Conservation (phyloP, 768 basidiomycete genomes). For the Terana coerulea region DNA sequence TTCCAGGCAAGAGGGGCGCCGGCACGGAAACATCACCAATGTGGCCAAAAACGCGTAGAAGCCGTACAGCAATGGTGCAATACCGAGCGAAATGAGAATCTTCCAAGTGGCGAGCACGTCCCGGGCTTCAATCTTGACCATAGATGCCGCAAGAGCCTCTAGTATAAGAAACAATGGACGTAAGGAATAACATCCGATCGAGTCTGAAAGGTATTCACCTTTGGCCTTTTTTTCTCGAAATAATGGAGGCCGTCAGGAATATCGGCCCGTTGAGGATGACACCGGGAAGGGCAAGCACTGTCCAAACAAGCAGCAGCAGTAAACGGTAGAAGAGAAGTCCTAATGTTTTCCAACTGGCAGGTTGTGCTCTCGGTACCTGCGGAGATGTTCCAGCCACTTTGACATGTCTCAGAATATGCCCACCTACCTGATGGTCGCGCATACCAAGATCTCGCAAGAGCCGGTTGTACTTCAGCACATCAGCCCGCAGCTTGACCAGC, state of each 20-base stretch:
- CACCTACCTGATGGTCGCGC: slow-evolving; percentile 85
- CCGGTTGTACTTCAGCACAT: slow-evolving; percentile 89
- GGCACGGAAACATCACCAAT: slow-evolving; percentile 62
- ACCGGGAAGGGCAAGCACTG: slow-evolving; percentile 82
- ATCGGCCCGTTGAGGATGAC: slow-evolving; percentile 90
- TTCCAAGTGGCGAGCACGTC: slow-evolving; percentile 99
- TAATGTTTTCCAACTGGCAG: slow-evolving; percentile 82
- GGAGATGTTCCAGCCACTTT: background rate
- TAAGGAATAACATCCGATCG: background rate
- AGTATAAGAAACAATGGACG: slow-evolving; percentile 2
- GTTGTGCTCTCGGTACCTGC: slow-evolving; percentile 84
- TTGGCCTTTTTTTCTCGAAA: slow-evolving; percentile 87
- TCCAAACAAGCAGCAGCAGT: slow-evolving; percentile 75
- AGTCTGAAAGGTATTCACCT: slow-evolving; percentile 41
- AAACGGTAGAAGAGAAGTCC: slow-evolving; percentile 82
- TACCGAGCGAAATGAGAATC: slow-evolving; percentile 87
- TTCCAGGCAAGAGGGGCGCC: slow-evolving; percentile 58
- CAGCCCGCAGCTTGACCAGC: slow-evolving; percentile 71
- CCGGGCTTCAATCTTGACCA: slow-evolving; percentile 91
- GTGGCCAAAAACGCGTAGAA: slow-evolving; percentile 82
- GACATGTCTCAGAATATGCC: background rate
- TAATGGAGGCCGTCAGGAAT: slow-evolving; percentile 84
- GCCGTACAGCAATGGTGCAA: slow-evolving; percentile 81
- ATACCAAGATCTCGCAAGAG: slow-evolving; percentile 84
- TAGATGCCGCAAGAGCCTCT: slow-evolving; percentile 96